Evolutionary conservation across 1,284 basidiomycete genomes (phyloP).

Genomic region (Puccinia polysora): DNA sequence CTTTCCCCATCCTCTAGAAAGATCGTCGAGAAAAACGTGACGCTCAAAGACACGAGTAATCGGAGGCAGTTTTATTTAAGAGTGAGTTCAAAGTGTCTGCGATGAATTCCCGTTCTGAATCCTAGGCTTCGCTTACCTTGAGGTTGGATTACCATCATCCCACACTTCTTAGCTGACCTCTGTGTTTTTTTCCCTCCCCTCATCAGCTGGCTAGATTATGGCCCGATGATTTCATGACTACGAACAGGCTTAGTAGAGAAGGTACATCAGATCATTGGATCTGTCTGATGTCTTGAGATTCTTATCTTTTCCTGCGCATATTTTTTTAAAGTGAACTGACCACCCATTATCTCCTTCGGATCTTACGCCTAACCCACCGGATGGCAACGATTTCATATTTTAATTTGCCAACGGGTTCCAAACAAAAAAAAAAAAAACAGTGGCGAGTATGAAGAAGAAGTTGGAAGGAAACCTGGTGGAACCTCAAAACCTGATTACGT

Average conservation of each 20-base stretch:
- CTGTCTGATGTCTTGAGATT: background rate
- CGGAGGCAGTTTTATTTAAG: slow-evolving; percentile 39
- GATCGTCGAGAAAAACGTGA: slow-evolving; percentile 37
- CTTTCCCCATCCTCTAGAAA: background rate
- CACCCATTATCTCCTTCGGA: background rate
- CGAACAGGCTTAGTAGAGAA: slow-evolving; percentile 26
- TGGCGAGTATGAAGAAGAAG: slow-evolving; percentile 21
- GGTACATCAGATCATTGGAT: background rate
- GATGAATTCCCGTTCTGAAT: background rate
- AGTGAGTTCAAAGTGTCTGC: background rate
- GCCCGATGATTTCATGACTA: slow-evolving; percentile 43
- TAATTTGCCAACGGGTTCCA: no score
- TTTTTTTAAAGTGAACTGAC: background rate
- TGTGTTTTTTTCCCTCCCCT: background rate
- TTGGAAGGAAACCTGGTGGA: slow-evolving; percentile 3
- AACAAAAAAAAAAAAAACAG: slow-evolving; percentile 13
- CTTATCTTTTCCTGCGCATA: background rate
- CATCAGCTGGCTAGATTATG: slow-evolving; percentile 31
- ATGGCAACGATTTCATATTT: background rate
- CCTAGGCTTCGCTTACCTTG: background rate
- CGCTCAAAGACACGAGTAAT: slow-evolving; percentile 34
- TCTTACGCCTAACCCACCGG: no score
- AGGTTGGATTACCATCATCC: background rate
- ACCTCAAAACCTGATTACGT: slow-evolving; percentile 23
- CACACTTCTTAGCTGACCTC: background rate